Conservation (phyloP, 768 basidiomycete genomes). For the Tremella yokohamensis region DNA sequence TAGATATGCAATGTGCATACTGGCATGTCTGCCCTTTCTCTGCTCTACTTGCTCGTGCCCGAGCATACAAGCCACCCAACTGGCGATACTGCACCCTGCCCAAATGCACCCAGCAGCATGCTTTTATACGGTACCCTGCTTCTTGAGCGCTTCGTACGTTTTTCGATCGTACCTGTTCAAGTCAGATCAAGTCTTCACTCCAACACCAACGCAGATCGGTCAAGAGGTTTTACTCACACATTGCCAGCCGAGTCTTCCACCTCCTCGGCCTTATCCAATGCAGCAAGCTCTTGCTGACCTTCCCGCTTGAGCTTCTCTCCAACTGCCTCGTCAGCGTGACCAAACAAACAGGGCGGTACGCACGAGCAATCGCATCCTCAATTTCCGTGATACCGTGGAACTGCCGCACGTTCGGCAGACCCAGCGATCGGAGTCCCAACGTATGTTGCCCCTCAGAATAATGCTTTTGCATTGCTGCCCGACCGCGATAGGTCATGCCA, state of each 20-base stretch:
- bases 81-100: neutral
- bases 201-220: too few species aligned
- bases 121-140: conserved; percentile 75
- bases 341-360: conserved; percentile 51
- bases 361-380: conserved; percentile 89
- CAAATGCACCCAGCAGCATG: neutral
- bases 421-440: conserved; percentile 95
- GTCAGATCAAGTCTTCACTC: too few species aligned
- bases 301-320: conserved; percentile 97
- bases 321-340: conserved; percentile 56
- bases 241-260: conserved; percentile 98
- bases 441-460: conserved; percentile 86
- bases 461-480: conserved; percentile 46
- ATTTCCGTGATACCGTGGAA: conserved; percentile 98
- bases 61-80: neutral
- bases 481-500: conserved; percentile 21
- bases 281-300: conserved; percentile 88
- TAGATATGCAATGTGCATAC: neutral
- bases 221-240: conserved; percentile 57
- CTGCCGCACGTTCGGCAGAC: conserved; percentile 96
- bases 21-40: neutral
- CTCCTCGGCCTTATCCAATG: conserved; percentile 94
- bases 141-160: conserved; percentile 95
- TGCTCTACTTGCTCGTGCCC: neutral
- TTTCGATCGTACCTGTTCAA: conserved; percentile 70